Evolutionary conservation across 257 asterid species (phyloP), one percentile per base, ranked within the genome.

Genomic region (Dorcoceras hygrometricum): DNA sequence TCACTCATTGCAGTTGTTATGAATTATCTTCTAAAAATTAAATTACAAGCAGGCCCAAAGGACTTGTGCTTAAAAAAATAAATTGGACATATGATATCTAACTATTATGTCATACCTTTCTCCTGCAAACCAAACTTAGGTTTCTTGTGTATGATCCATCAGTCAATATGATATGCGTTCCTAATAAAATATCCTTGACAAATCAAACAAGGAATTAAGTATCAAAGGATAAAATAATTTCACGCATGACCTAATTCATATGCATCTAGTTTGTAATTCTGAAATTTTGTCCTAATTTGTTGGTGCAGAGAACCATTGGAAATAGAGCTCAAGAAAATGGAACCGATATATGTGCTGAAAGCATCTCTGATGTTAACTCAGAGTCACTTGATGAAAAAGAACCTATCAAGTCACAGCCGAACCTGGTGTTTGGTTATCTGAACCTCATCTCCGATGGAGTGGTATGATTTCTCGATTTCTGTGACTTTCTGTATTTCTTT

Each of bases 391-490:
- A 62, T 28, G 39, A 8, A 65, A 68, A 66, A 64, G 87, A 79
- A 67, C 82, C 81, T 60, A 73, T 68, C 61, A 85, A 82, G 76
- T 69, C 95, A 62, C 82, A 76, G 53, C 83, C 97, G 61, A 90
- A 67, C 80, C 86, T 93, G 74, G 99, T 93, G 76, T 90, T 93
- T 75, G 97, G 99, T 71, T 93, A 93, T 73, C 88, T 93, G 75
- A 93, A 93, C 75, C 97, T 93, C 79, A 85, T 93, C 78, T 93
- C 97, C 2, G 99, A 93, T 81, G 99, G 99, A 71, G 99, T 93
- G 73, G 99, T 93, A 86, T 24, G 96, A 71, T 43, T 66, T 73
- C 58, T 69, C 53, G 25, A 48, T 19, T 61, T 28, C 32, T 69
- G 24, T 65, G 24, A 27, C 4, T 8, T 28, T 66, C 24, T 70